Evolutionary conservation across 139 green algal genomes (phyloP).

Genomic region (Chlorella sp.): DNA sequence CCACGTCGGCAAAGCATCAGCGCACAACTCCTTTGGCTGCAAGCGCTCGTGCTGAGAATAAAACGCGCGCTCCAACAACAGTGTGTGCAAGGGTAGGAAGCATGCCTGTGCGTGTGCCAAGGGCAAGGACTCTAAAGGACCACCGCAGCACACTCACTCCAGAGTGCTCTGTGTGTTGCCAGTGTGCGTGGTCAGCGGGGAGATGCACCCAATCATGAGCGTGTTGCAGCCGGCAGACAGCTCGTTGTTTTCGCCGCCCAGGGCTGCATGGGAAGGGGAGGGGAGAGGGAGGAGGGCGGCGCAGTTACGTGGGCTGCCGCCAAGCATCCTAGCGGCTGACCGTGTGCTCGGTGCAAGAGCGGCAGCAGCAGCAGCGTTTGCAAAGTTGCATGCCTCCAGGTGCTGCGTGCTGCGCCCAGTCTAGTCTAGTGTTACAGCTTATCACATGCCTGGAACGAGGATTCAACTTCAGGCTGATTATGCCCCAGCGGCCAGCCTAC

Average conservation of each 20-base stretch:
- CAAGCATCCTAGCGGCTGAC: not conserved
- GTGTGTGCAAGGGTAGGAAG: not conserved
- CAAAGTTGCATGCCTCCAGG: not conserved
- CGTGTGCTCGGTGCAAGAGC: not conserved
- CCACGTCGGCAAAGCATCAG: too few relatives aligned
- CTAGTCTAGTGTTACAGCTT: too few relatives aligned
- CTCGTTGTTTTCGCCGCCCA: conserved; percentile 35
- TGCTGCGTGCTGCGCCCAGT: not conserved
- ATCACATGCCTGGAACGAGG: too few relatives aligned
- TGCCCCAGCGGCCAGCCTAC: too few relatives aligned
- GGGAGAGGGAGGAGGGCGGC: not conserved
- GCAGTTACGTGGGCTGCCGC: not conserved
- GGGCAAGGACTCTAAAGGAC: not conserved
- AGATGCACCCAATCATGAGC: conserved; percentile 42
- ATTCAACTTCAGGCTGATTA: not conserved
- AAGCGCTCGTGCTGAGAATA: not conserved
- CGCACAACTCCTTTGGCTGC: not conserved
- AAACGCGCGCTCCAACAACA: not conserved
- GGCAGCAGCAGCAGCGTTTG: not conserved
- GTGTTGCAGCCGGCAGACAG: conserved; percentile 38
- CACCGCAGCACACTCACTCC: not conserved
- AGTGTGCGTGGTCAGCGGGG: not conserved
- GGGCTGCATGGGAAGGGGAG: not conserved
- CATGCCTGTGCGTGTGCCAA: not conserved
- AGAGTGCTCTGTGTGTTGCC: conserved; percentile 29